Evolutionary conservation across 2,329 filamentous ascomycete species (phyloP), one percentile per base, ranked within the genome.

Genomic region (Xylariales sp.): DNA sequence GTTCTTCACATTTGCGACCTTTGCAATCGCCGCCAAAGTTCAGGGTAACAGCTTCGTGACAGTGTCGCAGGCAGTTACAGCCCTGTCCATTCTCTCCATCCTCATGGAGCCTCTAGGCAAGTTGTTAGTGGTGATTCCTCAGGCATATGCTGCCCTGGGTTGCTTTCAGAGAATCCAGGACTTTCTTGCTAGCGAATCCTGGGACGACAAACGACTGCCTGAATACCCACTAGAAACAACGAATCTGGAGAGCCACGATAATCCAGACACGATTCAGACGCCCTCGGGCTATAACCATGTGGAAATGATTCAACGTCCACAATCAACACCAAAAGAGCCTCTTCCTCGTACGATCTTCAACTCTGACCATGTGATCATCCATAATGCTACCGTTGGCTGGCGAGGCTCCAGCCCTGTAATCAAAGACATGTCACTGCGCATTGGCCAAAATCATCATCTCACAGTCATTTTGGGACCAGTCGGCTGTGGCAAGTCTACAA

Each of bases 391-490:
- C 14, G 17, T 41, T 32, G 33, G 29, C 11, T 41, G 40, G 40
- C 4, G 17, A 27, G 27, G 16, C 34, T 16, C 21, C 27, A 13
- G 17, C 23, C 13, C 17, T 21, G 23, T 33, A 7, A 32, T 38
- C 5, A 37, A 33, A 11, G 40, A 15, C 15, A 33, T 29, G 24
- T 23, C n/a, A 27, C 38, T 20, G 15, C 37, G 14, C 37, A 41
- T 29, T 19, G 40, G 12, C n/a, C 37, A 14, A 14, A 38, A 23
- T 16, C 25, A 6, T 15, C 29, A 39, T 19, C 33, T 46, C 25
- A 44, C 40, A 20, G 41, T 50, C 27, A 38, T 53, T 17, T 35
- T 48, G 8, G 52, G 51, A 6, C 49, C 48, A 4, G 47, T 53
- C 11, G 51, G 50, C 7, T 49, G 41, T 13, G 51, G 52, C 21